Base-by-base conservation (phyloP, 2,329 filamentous ascomycete genomes). In the Aspergillus pseudoviridinutans region DNA sequence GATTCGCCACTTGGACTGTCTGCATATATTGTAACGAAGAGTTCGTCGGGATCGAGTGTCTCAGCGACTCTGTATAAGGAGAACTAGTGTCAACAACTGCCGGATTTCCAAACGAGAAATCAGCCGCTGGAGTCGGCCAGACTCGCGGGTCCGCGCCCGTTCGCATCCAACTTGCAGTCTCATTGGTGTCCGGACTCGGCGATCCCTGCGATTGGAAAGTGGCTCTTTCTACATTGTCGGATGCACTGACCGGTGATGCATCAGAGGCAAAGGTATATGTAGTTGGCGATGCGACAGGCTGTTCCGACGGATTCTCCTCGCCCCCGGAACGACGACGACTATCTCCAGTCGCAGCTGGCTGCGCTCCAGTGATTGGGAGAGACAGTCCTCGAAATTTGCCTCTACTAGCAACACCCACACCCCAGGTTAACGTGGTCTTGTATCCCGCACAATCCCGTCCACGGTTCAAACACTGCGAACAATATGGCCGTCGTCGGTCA, bases 401-500 rank as follows among this genome's bases (percentile, higher is more conserved):
- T 69, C 93, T 87, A 76, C 92, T 97, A 56, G 93, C 93, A 58
- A 97, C 93, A 53, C 93, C 93, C 50, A 97, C 91, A 46, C 92
- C 92, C 93, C 93, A 97, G 50, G 93, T 97, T 76, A 97, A 82
- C 66, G 93, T 92, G 17, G 93, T 97, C 79, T 95, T 95, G 81
- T 97, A 97, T 58, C 93, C 93, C 28, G 91, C 92, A 78, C 93
- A 97, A 71, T 96, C 92, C 73, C 91, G 92, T 63, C 92, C 92
- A 63, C 91, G 83, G 66, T 96, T 91, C 61, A 97, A 84, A 75
- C 93, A 99, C 76, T 92, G 92, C 49, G 92, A 92, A 78, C 94
- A 97, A 77, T 97, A 97, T 8, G 93, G 93, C 68, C 93, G 85
- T 71, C 91, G 87, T 66, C 93, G 87, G 77, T 97, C 93, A 79